These are phyloP conservation scores for Phytophthora niederhauseri DNA, from an alignment of 352 stramenopile genomes.

Conservation along the genomic window DNA sequence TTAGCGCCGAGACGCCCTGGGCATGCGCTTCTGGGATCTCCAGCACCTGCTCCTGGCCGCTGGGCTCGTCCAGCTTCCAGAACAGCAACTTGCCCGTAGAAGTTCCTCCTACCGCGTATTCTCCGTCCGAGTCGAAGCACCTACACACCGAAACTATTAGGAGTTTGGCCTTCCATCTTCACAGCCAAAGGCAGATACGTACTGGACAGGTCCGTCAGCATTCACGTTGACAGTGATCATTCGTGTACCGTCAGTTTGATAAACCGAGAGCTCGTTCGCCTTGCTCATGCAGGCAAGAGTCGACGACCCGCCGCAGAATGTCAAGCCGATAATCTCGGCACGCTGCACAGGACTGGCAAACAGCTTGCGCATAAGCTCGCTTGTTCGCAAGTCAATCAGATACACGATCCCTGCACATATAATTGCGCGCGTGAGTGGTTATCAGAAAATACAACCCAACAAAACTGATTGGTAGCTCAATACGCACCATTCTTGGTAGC, in stretches of 20 bases:
- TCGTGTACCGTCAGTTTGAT: slow-evolving; percentile 63
- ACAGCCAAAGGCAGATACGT: slow-evolving; percentile 12
- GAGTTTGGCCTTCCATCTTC: not conserved
- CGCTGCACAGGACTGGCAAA: slow-evolving; percentile 59
- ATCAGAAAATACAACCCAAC: not conserved
- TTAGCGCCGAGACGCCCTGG: slow-evolving; percentile 65
- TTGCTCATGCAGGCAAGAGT: slow-evolving; percentile 68
- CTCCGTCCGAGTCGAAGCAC: slow-evolving; percentile 81
- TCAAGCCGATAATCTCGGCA: slow-evolving; percentile 64
- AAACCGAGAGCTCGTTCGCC: slow-evolving; percentile 77
- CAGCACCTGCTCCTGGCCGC: slow-evolving; percentile 65
- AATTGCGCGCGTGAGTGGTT: not conserved
- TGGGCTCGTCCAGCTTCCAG: slow-evolving; percentile 84
- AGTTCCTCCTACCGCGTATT: slow-evolving; percentile 77
- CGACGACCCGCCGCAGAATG: slow-evolving; percentile 60
- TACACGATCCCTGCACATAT: slow-evolving; percentile 56
- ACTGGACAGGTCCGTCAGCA: slow-evolving; percentile 67
- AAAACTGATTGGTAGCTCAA: not conserved
- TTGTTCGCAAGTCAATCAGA: slow-evolving; percentile 70
- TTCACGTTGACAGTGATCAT: slow-evolving; percentile 65
- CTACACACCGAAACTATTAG: slow-evolving; percentile 30
- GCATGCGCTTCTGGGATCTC: slow-evolving; percentile 77
- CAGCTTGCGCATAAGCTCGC: slow-evolving; percentile 68
- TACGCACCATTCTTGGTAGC: slow-evolving; percentile 66
- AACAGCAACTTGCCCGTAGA: slow-evolving; percentile 79